phyloP scores from a whole-genome alignment of 306 rosid species.

The Luffa acutangula region DNA sequence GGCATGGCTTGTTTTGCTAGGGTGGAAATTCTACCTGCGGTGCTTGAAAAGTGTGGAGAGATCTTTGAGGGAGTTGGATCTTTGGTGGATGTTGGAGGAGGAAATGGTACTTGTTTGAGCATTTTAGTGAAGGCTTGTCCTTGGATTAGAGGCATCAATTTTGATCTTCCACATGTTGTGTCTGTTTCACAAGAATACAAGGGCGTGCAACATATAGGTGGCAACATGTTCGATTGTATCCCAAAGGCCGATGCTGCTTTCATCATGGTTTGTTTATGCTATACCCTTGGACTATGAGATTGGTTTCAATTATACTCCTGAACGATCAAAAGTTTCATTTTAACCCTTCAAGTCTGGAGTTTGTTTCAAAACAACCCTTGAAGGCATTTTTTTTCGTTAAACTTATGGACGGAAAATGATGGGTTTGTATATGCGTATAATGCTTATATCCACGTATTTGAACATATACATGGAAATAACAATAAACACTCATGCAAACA shows the following conservation, averaged over 20 bases:
- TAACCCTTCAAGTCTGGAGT: too few relatives aligned
- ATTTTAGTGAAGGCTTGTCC: constrained; percentile 31
- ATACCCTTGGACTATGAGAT: too few relatives aligned
- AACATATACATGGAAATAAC: too few relatives aligned
- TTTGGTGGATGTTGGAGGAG: constrained; percentile 75
- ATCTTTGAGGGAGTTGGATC: constrained; percentile 29
- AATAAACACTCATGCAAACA: too few relatives aligned
- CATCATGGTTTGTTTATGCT: background rate
- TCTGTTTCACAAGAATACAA: constrained; percentile 11
- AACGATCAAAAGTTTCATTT: too few relatives aligned
- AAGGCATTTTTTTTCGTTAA: too few relatives aligned
- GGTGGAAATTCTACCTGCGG: constrained; percentile 11
- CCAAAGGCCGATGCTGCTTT: constrained; percentile 62
- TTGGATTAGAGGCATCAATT: constrained; percentile 43
- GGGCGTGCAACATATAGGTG: constrained; percentile 31
- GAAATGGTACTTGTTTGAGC: constrained; percentile 37
- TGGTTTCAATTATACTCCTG: too few relatives aligned
- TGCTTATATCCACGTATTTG: too few relatives aligned
- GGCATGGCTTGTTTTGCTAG: constrained; percentile 55
- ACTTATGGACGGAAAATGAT: too few relatives aligned
- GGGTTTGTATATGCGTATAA: too few relatives aligned
- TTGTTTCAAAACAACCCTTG: too few relatives aligned
- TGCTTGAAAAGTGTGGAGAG: constrained; percentile 25
- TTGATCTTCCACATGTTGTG: constrained; percentile 61
- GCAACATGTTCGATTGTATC: constrained; percentile 49